Conservation (phyloP, 331 rosid species). For the Rosa hybrid region DNA sequence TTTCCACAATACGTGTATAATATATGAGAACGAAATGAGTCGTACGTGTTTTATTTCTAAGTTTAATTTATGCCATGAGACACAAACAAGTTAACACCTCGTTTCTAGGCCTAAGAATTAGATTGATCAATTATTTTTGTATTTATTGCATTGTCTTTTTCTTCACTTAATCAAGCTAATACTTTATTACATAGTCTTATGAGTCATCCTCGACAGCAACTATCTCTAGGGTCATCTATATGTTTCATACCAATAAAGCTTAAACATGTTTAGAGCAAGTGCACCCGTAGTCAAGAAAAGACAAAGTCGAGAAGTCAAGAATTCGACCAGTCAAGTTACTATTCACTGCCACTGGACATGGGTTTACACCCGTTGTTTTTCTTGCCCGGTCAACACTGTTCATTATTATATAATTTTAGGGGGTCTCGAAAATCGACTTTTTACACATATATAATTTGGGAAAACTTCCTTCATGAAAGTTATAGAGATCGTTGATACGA, state of each 20-base stretch:
- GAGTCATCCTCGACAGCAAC: conserved; percentile 4
- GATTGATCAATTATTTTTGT: neutral
- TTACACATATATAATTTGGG: no score
- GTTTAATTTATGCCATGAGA: neutral
- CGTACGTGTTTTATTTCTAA: neutral
- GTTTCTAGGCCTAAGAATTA: neutral
- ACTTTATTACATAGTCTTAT: neutral
- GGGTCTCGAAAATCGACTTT: no score
- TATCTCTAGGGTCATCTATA: neutral
- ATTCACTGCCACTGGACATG: no score
- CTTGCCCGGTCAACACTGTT: no score
- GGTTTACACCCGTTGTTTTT: no score
- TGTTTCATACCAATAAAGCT: neutral
- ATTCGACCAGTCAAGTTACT: no score
- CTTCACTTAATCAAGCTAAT: neutral
- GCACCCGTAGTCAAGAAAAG: no score
- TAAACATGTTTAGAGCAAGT: neutral
- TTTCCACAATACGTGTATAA: neutral
- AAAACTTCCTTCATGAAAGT: no score
- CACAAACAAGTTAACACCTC: neutral
- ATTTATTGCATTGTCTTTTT: neutral
- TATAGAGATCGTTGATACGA: no score
- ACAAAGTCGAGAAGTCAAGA: no score
- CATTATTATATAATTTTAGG: no score
- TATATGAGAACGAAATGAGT: neutral